Base-by-base conservation (phyloP, 805 yeast species). In the Cyberlindnera nakhonratchasimensis region DNA sequence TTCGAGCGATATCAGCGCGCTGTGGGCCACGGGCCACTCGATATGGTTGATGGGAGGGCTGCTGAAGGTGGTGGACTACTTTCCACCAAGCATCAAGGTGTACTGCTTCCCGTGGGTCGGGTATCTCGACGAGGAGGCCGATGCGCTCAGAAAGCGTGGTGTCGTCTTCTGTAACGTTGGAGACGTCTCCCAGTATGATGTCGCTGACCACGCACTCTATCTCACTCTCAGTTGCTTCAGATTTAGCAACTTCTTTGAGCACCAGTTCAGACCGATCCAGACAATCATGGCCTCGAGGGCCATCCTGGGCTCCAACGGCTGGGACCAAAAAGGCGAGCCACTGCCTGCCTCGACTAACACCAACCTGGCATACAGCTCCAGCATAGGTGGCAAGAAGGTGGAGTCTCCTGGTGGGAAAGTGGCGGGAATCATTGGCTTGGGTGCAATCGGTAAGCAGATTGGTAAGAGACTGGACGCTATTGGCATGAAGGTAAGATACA, bases 401-500 rank as follows among this genome's bases (percentile, higher is more conserved):
- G 76, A 60, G n/a, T 69, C 77, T 9, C 88, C 89, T 5, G 57
- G 61, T 6, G 79, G 79, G 16, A 80, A 77, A 53, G 65, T 65
- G 18, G 88, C 71, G 1, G 77, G 81, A 5, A 72, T 86, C 29
- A 75, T 83, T 4, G 95, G 95, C 0, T 80, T 85, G 52, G 95
- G 95, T 1, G 69, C 77, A 21, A 86, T 86, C 50, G 95, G 95
- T 5, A 72, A 74, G 55, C 69, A 71, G 24, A 76, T 83, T 42
- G 93, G 80, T 5, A 62, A 59, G 40, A 70, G 82, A 51, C 66
- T 86, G 47, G 38, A 64, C 28, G 64, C 64, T 13, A 62, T 86
- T 25, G 88, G 86, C 8, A 79, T 85, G 86, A 62, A 74, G 17
- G 67, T 86, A 25, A 71, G 73, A 45, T 85, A 84, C 52, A 70